Conservation (phyloP, 352 stramenopile species). For the Sclerospora graminicola region DNA sequence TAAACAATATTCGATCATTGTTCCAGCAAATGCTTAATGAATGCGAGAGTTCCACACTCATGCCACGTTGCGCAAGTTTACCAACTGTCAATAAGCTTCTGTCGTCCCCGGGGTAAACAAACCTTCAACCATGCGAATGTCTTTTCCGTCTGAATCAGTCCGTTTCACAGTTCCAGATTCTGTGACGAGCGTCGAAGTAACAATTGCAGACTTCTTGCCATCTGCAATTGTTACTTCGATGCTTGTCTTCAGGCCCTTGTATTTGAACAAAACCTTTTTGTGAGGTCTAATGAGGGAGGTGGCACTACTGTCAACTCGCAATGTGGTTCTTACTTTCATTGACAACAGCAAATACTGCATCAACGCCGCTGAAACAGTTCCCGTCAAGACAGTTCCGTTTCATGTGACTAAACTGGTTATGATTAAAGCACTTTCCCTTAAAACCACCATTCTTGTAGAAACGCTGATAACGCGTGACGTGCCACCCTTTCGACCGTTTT, state of each 20-base stretch:
- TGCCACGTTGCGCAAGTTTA: not conserved
- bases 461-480: not conserved
- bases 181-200: not conserved
- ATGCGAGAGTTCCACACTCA: not conserved
- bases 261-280: not conserved
- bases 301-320: not conserved
- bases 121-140: not conserved
- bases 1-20: not conserved
- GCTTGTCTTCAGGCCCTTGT: not conserved
- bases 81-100: not conserved
- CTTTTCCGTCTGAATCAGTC: not conserved
- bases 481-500: not conserved
- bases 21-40: not conserved
- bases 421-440: no score
- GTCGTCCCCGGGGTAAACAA: not conserved
- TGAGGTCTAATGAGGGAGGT: not conserved
- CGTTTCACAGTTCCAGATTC: not conserved
- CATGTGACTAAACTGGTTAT: not conserved
- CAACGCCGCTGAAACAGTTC: not conserved
- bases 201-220: not conserved
- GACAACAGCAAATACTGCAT: not conserved
- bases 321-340: not conserved
- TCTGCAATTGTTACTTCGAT: not conserved
- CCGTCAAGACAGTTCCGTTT: not conserved
- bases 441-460: no score